phyloP scores from a whole-genome alignment of 495 filamentous ascomycete species.

The Tirmania nivea region DNA sequence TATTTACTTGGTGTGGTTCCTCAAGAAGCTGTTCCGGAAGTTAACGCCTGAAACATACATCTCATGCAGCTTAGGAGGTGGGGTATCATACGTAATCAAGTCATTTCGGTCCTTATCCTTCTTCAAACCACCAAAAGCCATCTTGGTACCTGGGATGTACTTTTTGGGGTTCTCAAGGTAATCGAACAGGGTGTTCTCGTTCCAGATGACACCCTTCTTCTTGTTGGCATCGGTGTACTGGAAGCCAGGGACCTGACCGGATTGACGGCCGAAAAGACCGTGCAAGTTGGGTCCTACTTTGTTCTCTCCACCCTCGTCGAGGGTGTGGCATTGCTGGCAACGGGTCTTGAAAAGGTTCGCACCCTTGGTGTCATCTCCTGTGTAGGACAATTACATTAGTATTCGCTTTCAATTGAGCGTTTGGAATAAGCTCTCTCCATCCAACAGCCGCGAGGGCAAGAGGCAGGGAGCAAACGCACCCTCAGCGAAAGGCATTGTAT shows the following conservation, averaged over 20 bases:
- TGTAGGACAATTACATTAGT: conserved; percentile 20
- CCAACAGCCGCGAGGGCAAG: background rate
- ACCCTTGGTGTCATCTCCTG: conserved; percentile 91
- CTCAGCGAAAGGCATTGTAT: conserved; percentile 17
- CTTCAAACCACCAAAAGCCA: conserved; percentile 99
- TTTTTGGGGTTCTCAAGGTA: conserved; percentile 91
- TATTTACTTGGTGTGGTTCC: background rate
- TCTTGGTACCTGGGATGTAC: conserved; percentile 98
- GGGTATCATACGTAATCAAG: conserved; percentile 72
- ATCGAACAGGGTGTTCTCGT: conserved; percentile 62
- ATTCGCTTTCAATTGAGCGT: background rate
- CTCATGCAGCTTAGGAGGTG: too few relatives aligned
- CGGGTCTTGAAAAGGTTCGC: conserved; percentile 99
- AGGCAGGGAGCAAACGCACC: conserved; percentile 5
- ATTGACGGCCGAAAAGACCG: conserved; percentile 94
- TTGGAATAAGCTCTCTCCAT: background rate
- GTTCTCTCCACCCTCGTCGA: conserved; percentile 70
- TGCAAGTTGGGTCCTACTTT: conserved; percentile 94
- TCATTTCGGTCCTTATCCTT: conserved; percentile 99
- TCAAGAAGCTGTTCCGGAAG: background rate
- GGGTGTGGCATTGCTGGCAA: conserved; percentile 95
- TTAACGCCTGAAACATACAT: too few relatives aligned
- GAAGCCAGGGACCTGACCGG: conserved; percentile 75
- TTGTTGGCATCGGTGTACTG: conserved; percentile 99
- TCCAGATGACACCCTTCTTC: conserved; percentile 77